A percentile compares a stretch with the other conserved stretches of the same genome.
Conservation (phyloP, 257 asterid genomes). For the Avicennia marina region DNA sequence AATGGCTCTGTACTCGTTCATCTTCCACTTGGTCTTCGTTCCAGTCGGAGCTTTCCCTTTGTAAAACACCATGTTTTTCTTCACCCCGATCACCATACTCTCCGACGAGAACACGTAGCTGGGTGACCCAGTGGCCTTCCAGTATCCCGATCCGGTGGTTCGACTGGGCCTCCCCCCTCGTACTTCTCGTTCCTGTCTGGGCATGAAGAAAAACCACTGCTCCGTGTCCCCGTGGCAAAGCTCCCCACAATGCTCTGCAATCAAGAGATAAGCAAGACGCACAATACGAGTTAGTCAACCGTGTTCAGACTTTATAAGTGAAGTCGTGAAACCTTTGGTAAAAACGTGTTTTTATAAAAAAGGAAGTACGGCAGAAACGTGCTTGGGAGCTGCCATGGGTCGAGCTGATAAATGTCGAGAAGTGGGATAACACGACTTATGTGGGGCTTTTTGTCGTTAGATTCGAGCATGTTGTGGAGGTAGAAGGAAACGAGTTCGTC, state of each 20-base stretch:
- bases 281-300: too few relatives aligned
- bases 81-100: slow-evolving; percentile 56
- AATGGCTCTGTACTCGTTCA: slow-evolving; percentile 46
- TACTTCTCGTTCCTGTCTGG: slow-evolving; percentile 59
- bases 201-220: slow-evolving; percentile 83
- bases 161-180: slow-evolving; percentile 74
- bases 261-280: too few relatives aligned
- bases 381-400: slow-evolving; percentile 79
- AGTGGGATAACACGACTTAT: slow-evolving; percentile 52
- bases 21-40: slow-evolving; percentile 31
- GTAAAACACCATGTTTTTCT: slow-evolving; percentile 76
- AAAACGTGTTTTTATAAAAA: too few relatives aligned
- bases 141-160: slow-evolving; percentile 63
- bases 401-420: slow-evolving; percentile 49
- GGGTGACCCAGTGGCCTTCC: slow-evolving; percentile 95
- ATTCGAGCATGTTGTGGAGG: slow-evolving; percentile 42
- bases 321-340: too few relatives aligned
- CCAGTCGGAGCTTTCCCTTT: slow-evolving; percentile 74
- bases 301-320: too few relatives aligned
- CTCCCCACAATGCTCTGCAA: slow-evolving; percentile 60
- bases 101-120: slow-evolving; percentile 58
- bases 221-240: slow-evolving; percentile 58
- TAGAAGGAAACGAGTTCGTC: slow-evolving; percentile 73
- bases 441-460: too few relatives aligned
- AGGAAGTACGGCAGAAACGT: too few relatives aligned